Evolutionary conservation across 2,329 filamentous ascomycete genomes (phyloP).

Genomic region (Ophidiomyces ophidiicola): DNA sequence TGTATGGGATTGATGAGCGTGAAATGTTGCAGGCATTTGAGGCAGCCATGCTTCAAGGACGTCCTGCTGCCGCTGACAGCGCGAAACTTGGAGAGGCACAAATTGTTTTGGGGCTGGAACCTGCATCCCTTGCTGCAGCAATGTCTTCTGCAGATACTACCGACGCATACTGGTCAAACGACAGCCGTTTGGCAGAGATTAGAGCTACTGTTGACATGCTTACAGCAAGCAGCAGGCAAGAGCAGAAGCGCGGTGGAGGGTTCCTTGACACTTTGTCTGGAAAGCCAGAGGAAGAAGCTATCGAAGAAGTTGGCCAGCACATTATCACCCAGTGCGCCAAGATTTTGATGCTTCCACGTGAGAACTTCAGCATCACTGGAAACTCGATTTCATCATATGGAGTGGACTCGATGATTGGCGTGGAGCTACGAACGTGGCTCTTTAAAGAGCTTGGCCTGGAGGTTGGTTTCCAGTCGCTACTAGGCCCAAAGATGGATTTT

Average conservation of each 20-base stretch:
- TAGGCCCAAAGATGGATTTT: too few species aligned
- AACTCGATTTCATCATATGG: conserved; percentile 14
- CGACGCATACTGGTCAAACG: not conserved
- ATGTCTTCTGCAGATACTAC: not conserved
- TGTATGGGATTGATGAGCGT: not conserved
- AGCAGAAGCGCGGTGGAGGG: not conserved
- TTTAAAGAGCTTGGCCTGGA: conserved; percentile 9
- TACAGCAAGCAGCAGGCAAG: too few species aligned
- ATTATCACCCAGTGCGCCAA: not conserved
- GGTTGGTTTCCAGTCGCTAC: conserved; percentile 1
- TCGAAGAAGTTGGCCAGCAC: not conserved
- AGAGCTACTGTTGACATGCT: too few species aligned
- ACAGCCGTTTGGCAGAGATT: not conserved
- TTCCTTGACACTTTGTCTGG: not conserved
- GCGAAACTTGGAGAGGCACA: not conserved
- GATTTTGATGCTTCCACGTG: not conserved
- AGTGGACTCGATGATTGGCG: conserved; percentile 18
- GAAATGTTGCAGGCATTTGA: conserved; percentile 4
- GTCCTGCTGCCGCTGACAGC: not conserved
- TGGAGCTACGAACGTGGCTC: conserved; percentile 17
- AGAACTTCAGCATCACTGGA: conserved; percentile 1
- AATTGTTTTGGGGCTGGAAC: conserved; percentile 4
- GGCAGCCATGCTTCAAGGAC: not conserved
- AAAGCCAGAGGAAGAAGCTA: not conserved
- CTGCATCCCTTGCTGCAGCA: not conserved